phyloP scores from a whole-genome alignment of 768 basidiomycete genomes.

The Suillus subalutaceus region DNA sequence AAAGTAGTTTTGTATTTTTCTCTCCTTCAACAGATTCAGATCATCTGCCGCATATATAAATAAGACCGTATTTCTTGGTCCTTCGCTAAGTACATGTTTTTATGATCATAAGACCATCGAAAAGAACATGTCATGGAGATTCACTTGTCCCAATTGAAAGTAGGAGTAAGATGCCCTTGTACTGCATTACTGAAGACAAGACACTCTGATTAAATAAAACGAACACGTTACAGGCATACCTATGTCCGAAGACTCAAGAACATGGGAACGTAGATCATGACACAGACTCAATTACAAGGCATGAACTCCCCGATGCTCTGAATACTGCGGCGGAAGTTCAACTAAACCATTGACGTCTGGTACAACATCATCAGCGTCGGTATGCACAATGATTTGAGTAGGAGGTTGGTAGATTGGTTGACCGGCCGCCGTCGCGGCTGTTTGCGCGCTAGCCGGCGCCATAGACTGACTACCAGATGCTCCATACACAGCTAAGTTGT shows the following conservation, averaged over 20 bases:
- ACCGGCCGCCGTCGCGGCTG: conserved; percentile 53
- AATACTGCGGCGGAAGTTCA: conserved; percentile 79
- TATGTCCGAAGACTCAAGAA: background rate
- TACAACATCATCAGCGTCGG: conserved; percentile 64
- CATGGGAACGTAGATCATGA: background rate
- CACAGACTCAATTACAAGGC: background rate
- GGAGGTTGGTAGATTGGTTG: conserved; percentile 38
- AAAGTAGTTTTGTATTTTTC: background rate
- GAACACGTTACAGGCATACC: background rate
- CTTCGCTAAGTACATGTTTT: background rate
- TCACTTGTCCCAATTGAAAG: background rate
- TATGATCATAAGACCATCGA: background rate
- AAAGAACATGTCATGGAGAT: background rate
- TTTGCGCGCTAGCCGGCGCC: conserved; percentile 47
- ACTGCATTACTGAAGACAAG: background rate
- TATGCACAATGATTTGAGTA: conserved; percentile 67
- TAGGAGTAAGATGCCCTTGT: background rate
- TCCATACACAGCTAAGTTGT: conserved; percentile 19
- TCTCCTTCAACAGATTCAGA: background rate
- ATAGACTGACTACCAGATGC: conserved; percentile 23
- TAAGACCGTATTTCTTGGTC: background rate
- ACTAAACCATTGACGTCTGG: conserved; percentile 52
- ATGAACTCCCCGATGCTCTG: conserved; percentile 43
- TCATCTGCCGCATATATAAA: background rate
- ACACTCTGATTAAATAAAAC: background rate